phyloP scores from a whole-genome alignment of 306 rosid genomes.

The Pyrus betulifolia region DNA sequence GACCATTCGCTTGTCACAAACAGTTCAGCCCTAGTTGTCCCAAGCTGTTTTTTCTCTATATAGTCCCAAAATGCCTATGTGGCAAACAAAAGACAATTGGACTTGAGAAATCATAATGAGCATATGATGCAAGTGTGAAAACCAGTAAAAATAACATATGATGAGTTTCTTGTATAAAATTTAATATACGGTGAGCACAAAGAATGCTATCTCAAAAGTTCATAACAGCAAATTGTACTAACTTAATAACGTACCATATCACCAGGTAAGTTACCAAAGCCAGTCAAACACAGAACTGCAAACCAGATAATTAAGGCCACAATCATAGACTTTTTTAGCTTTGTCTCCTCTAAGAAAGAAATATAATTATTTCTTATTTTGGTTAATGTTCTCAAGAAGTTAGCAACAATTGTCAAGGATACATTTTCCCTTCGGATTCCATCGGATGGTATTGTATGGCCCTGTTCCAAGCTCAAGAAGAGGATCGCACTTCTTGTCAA shows the following conservation, averaged over 20 bases:
- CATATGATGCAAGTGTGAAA: background rate
- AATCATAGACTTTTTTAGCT: background rate
- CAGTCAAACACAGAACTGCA: constrained; percentile 84
- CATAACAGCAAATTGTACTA: background rate
- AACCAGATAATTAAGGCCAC: constrained; percentile 48
- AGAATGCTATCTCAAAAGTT: background rate
- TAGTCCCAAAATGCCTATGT: constrained; percentile 92
- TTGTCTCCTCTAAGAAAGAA: background rate
- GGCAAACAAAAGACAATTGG: constrained; percentile 11
- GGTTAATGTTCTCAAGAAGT: background rate
- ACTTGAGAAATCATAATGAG: constrained; percentile 6
- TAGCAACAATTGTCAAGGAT: constrained; percentile 36
- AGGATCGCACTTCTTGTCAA: constrained; percentile 66
- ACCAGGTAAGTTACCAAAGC: constrained; percentile 95
- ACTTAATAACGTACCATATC: constrained; percentile 62
- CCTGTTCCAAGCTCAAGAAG: constrained; percentile 90
- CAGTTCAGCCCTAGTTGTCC: constrained; percentile 57
- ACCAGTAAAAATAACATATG: background rate
- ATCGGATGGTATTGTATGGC: constrained; percentile 84
- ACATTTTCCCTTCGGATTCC: constrained; percentile 86
- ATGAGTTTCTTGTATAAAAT: background rate
- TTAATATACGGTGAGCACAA: background rate
- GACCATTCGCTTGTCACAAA: too few species aligned
- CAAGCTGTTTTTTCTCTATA: constrained; percentile 56
- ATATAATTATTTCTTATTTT: background rate